Percentiles rank a stretch among this genome's conserved stretches.
Conservation (phyloP, 306 rosid genomes). For the Rubus parviflorus region DNA sequence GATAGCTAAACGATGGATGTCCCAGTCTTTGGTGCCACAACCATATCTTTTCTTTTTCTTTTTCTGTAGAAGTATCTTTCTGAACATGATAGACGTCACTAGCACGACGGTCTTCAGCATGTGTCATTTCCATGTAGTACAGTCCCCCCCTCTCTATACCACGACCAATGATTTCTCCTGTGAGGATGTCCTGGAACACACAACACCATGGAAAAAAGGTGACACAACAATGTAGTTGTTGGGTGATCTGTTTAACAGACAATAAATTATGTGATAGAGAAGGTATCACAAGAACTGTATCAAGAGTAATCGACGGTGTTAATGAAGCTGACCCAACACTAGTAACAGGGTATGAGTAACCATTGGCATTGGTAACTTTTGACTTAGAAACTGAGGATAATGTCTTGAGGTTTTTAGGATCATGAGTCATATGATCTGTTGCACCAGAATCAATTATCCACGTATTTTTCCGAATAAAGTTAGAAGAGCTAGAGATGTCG, state of each 20-base stretch:
- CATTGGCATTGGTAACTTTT: neutral
- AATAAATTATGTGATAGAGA: neutral
- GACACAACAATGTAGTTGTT: too few relatives aligned
- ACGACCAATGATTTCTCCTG: neutral
- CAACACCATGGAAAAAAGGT: neutral
- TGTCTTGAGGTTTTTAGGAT: neutral
- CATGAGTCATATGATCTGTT: neutral
- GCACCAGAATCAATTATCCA: neutral
- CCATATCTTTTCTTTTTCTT: neutral
- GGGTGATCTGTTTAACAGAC: neutral
- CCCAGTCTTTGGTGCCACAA: neutral
- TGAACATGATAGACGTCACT: neutral
- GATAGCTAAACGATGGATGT: slow-evolving; percentile 4
- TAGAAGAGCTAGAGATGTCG: neutral
- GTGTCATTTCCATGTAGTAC: neutral
- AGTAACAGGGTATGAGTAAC: neutral
- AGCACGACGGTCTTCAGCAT: neutral
- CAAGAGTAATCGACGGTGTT: too few relatives aligned
- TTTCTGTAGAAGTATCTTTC: neutral
- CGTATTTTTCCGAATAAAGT: too few relatives aligned
- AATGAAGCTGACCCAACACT: too few relatives aligned
- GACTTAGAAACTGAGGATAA: too few relatives aligned
- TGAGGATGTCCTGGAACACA: neutral
- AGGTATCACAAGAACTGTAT: too few relatives aligned
- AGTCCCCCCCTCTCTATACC: neutral